phyloP scores from a whole-genome alignment of 2,329 filamentous ascomycete genomes.

The Amesomyces nigricolor region DNA sequence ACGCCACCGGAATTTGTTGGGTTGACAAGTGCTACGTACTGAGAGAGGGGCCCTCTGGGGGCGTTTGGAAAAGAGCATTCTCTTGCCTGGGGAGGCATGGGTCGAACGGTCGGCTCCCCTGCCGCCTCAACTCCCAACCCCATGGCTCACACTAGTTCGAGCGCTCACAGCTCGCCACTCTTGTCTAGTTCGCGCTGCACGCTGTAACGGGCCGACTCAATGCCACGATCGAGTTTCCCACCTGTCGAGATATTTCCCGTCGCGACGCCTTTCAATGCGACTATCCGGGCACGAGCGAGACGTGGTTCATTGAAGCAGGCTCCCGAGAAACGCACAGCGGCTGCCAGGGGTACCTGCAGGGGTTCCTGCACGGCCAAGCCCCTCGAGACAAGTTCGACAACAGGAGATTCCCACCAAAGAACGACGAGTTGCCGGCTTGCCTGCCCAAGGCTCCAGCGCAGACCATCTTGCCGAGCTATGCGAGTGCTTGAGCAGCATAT shows the following conservation, averaged over 20 bases:
- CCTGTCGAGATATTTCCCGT: too few relatives aligned
- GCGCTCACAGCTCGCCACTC: too few relatives aligned
- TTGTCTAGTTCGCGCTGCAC: too few relatives aligned
- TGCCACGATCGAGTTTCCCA: too few relatives aligned
- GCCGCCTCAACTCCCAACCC: too few relatives aligned
- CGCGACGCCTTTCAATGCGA: background rate
- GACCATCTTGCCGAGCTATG: background rate
- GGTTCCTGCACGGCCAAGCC: background rate
- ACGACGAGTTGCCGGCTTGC: background rate
- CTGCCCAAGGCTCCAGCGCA: background rate
- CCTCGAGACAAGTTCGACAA: background rate
- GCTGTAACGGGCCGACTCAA: too few relatives aligned
- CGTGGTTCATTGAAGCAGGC: background rate
- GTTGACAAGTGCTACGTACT: too few relatives aligned
- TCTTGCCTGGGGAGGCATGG: too few relatives aligned
- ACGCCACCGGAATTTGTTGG: too few relatives aligned
- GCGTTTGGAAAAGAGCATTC: background rate
- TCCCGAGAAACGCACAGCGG: background rate
- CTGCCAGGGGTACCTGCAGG: background rate
- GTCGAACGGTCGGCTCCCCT: too few relatives aligned
- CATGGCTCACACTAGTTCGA: too few relatives aligned
- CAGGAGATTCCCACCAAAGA: background rate
- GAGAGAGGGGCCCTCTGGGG: too few relatives aligned
- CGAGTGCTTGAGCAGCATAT: background rate
- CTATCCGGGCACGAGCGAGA: background rate